These are phyloP conservation scores for Arachis monticola DNA, from an alignment of 331 rosid species.

Conservation along the genomic window DNA sequence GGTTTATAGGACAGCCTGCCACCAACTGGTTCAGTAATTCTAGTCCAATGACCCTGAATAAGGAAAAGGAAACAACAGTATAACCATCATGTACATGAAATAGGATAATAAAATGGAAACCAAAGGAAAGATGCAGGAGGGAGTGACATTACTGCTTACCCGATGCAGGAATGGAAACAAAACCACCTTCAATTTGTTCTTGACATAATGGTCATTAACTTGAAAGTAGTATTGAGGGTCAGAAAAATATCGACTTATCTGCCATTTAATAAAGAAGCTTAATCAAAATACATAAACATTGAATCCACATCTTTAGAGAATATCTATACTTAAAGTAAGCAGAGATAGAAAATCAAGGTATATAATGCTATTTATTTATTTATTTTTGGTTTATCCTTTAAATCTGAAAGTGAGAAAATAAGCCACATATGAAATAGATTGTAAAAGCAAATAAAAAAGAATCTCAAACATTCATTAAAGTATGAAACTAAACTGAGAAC, in stretches of 20 bases:
- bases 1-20: slow-evolving; percentile 96
- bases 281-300: slow-evolving; percentile 19
- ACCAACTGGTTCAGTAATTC: slow-evolving; percentile 96
- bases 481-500: slow-evolving; percentile 3
- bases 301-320: slow-evolving; percentile 17
- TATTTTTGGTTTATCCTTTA: not conserved
- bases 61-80: slow-evolving; percentile 23
- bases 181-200: slow-evolving; percentile 97
- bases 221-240: slow-evolving; percentile 98
- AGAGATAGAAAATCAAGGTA: slow-evolving; percentile 15
- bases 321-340: not conserved
- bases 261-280: slow-evolving; percentile 40
- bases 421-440: slow-evolving; percentile 23
- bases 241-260: slow-evolving; percentile 94
- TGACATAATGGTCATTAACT: slow-evolving; percentile 95
- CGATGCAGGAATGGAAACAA: slow-evolving; percentile 93
- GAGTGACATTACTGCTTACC: slow-evolving; percentile 54
- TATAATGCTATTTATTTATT: not conserved
- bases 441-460: not conserved
- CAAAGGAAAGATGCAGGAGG: not conserved
- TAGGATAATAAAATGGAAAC: slow-evolving; percentile 25
- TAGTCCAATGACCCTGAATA: slow-evolving; percentile 93
- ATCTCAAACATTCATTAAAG: not conserved
- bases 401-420: not conserved
- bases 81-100: not conserved